Percentiles rank a stretch among this genome's conserved stretches.
Evolutionary conservation across 331 rosid species (phyloP).

Genomic region (Ulmus americana): DNA sequence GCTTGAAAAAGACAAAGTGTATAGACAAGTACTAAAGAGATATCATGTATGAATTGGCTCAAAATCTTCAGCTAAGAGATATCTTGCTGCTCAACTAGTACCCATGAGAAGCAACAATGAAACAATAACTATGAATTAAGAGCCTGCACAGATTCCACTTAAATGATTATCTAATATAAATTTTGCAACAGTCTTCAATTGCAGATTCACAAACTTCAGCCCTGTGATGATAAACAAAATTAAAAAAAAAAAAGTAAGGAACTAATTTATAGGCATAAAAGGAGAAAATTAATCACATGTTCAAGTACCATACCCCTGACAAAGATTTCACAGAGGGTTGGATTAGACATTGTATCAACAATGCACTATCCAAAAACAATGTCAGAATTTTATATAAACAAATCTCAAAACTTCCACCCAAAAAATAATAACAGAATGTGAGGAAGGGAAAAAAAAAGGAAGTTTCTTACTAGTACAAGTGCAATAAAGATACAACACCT

Average conservation of each 20-base stretch:
- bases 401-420: not conserved
- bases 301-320: conserved; percentile 44
- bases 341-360: conserved; percentile 64
- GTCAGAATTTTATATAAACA: conserved; percentile 16
- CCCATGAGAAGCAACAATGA: conserved; percentile 42
- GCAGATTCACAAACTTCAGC: conserved; percentile 50
- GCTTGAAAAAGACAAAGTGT: conserved; percentile 31
- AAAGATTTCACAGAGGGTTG: conserved; percentile 44
- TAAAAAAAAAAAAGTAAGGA: not conserved
- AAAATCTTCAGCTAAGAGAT: conserved; percentile 35
- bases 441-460: not conserved
- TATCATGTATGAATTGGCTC: conserved; percentile 27
- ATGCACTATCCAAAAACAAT: conserved; percentile 45
- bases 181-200: conserved; percentile 47
- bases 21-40: conserved; percentile 40
- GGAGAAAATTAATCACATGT: not conserved
- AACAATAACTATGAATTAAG: conserved; percentile 31
- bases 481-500: conserved; percentile 84
- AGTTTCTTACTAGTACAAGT: conserved; percentile 54
- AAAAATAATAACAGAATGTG: not conserved
- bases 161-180: conserved; percentile 37
- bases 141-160: conserved; percentile 38
- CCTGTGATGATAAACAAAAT: conserved; percentile 44
- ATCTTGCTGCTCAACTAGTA: conserved; percentile 33
- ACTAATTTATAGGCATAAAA: not conserved